Conservation (phyloP, 2,329 filamentous ascomycete species). For the Hypoxylon rubiginosum region DNA sequence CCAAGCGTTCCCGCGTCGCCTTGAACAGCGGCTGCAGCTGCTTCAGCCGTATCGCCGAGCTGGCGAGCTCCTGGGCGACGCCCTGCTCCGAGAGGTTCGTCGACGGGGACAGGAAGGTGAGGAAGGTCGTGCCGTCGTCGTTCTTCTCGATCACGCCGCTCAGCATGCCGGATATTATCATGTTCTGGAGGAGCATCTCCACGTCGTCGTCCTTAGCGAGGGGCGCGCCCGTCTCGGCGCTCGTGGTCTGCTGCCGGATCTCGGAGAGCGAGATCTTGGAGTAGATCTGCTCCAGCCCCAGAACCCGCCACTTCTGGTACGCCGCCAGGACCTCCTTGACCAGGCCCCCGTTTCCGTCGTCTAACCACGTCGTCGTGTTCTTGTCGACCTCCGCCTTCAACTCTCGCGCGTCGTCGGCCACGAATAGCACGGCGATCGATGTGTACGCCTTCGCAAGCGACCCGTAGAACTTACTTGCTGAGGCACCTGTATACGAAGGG, state of each 20-base stretch:
- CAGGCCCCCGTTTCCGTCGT: conserved; percentile 81
- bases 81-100: conserved; percentile 63
- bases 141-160: conserved; percentile 65
- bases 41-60: conserved; percentile 59
- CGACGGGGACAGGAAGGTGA: conserved; percentile 64
- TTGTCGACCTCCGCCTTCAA: conserved; percentile 75
- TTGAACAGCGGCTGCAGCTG: conserved; percentile 63
- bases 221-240: conserved; percentile 64
- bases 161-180: conserved; percentile 69
- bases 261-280: conserved; percentile 68
- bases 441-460: conserved; percentile 77
- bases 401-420: conserved; percentile 64
- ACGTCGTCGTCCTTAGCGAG: conserved; percentile 60
- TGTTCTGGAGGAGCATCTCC: conserved; percentile 63
- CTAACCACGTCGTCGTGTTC: conserved; percentile 70
- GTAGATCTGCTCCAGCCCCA: conserved; percentile 80
- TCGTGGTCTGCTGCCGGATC: conserved; percentile 65
- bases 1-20: conserved; percentile 67
- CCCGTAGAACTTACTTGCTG: conserved; percentile 61
- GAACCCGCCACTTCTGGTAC: conserved; percentile 81
- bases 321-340: conserved; percentile 76
- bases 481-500: conserved; percentile 68
- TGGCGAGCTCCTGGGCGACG: conserved; percentile 63
- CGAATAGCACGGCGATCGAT: conserved; percentile 77
- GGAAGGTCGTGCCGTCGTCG: conserved; percentile 59